Percentiles rank a stretch among this genome's conserved stretches.
Conservation (phyloP, 176 grass and related monocot genomes). For the Bothriochloa decipiens region DNA sequence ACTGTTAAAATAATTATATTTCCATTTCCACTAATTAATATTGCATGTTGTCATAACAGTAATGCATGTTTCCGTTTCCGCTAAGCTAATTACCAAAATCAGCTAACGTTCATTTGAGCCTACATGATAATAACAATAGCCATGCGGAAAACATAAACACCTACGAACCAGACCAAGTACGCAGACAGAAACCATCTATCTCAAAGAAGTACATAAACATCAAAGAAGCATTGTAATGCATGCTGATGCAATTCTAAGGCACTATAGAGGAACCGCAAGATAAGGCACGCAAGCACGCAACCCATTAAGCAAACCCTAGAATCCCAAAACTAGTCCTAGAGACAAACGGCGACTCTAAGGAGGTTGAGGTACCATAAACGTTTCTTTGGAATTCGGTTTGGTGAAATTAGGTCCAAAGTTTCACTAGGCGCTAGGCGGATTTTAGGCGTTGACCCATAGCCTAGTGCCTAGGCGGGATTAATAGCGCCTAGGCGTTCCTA, state of each 20-base stretch:
- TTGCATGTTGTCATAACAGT: background rate
- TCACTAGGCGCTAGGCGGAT: no score
- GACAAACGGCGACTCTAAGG: background rate
- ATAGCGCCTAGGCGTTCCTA: no score
- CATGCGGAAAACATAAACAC: background rate
- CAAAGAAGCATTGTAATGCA: background rate
- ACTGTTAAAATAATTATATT: background rate
- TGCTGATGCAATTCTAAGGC: background rate
- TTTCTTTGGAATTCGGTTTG: no score
- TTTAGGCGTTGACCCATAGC: no score
- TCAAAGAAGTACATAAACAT: background rate
- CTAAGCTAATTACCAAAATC: no score
- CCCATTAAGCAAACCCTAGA: conserved; percentile 21
- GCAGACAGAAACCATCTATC: background rate
- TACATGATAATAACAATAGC: no score
- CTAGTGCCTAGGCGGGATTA: no score
- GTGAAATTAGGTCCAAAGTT: no score
- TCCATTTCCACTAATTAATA: background rate
- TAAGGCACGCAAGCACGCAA: background rate
- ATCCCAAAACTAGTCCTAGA: background rate
- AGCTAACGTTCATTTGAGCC: no score
- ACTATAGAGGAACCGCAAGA: background rate
- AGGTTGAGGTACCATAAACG: background rate
- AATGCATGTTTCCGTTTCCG: no score
- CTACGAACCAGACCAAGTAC: background rate